These are phyloP conservation scores for Mychonastes homosphaera DNA, from an alignment of 139 green algal genomes.

Conservation along the genomic window DNA sequence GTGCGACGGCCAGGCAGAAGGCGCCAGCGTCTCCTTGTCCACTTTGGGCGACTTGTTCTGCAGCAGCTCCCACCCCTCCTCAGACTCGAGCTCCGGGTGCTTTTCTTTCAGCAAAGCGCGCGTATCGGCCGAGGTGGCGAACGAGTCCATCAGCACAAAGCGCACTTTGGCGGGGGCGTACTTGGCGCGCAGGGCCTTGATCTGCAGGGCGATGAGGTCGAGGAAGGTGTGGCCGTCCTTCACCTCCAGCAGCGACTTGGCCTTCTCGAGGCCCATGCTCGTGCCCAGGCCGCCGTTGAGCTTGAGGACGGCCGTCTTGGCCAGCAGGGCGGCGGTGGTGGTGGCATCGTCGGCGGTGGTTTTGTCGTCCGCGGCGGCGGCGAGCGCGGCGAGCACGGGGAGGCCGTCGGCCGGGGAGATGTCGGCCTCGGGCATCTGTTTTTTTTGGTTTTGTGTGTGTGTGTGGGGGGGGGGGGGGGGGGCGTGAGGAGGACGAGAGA, in stretches of 20 bases:
- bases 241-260: constrained; percentile 73
- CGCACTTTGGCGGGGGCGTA: constrained; percentile 49
- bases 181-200: constrained; percentile 65
- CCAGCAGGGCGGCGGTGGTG: constrained; percentile 48
- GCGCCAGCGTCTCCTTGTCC: constrained; percentile 57
- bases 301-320: constrained; percentile 78
- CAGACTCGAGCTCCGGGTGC: constrained; percentile 59
- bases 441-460: too few relatives aligned
- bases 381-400: too few relatives aligned
- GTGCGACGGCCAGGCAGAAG: constrained; percentile 38
- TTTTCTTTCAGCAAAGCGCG: constrained; percentile 45
- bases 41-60: constrained; percentile 89
- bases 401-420: constrained; percentile 2
- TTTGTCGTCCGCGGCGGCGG: too few relatives aligned
- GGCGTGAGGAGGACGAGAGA: background rate
- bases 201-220: constrained; percentile 88
- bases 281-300: constrained; percentile 87
- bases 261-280: constrained; percentile 86
- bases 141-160: constrained; percentile 91
- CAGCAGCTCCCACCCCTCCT: constrained; percentile 58
- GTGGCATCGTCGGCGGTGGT: background rate
- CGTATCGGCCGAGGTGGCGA: constrained; percentile 75
- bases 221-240: constrained; percentile 87
- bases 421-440: too few relatives aligned
- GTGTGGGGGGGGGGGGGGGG: background rate